These are phyloP conservation scores for Coniochaeta prunicola DNA, from an alignment of 2,329 filamentous ascomycete genomes.

Conservation along the genomic window DNA sequence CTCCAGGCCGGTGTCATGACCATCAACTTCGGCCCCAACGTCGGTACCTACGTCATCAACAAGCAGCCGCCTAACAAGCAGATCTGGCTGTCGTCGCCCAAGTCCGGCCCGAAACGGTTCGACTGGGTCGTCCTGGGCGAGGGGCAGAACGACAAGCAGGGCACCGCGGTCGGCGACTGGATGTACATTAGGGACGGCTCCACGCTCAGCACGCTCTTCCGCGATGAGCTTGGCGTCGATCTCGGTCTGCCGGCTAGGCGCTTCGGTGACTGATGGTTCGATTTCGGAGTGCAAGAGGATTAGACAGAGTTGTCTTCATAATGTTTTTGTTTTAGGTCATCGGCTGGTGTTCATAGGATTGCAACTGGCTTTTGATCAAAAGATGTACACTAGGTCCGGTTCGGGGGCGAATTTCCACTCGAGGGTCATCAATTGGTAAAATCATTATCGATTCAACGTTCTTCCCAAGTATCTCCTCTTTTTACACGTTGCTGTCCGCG, in stretches of 20 bases:
- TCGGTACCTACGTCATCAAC: slow-evolving; percentile 89
- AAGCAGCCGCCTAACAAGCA: slow-evolving; percentile 97
- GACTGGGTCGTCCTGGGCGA: slow-evolving; percentile 78
- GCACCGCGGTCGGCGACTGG: slow-evolving; percentile 69
- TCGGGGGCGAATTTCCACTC: not conserved
- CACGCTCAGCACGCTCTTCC: slow-evolving; percentile 64
- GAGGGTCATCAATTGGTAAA: not conserved
- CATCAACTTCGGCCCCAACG: slow-evolving; percentile 53
- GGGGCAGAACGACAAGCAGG: slow-evolving; percentile 71
- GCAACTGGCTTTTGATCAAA: not conserved
- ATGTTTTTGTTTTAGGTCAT: not conserved
- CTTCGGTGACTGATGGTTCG: slow-evolving; percentile 4
- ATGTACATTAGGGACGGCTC: slow-evolving; percentile 81
- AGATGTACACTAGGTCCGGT: not conserved
- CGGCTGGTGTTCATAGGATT: not conserved
- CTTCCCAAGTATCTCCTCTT: not conserved
- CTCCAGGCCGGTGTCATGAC: slow-evolving; percentile 76
- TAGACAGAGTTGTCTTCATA: not conserved
- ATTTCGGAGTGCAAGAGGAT: not conserved
- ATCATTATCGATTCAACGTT: not conserved
- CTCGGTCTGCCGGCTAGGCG: slow-evolving; percentile 27
- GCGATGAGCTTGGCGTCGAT: slow-evolving; percentile 67
- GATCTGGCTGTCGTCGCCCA: slow-evolving; percentile 91
- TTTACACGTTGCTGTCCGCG: not conserved
- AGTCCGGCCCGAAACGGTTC: slow-evolving; percentile 67